Base-by-base conservation (phyloP, 208 protist species). In the Tritrichomonas foetus region DNA sequence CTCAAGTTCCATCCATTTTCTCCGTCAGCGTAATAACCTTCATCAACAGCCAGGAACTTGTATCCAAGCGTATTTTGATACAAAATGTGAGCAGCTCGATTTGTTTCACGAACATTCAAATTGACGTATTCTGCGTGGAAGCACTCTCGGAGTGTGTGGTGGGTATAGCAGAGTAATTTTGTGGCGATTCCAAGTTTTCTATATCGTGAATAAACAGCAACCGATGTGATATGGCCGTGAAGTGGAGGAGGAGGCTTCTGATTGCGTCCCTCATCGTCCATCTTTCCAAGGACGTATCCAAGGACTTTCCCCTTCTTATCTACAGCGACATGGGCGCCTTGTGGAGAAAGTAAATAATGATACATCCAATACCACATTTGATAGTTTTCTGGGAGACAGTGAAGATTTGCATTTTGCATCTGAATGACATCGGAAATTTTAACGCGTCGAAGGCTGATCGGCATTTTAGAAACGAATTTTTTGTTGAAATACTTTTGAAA, bases 301-400 rank as follows among this genome's bases (percentile, higher is more conserved):
- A 89, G 47, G 2, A 89, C 25, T n/a, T 89, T 44, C 33, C 47
- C 47, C 39, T 39, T 3, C 8, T 20, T 44, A 57, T 89, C 44
- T 16, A 89, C 78, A 27, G 78, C 78, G 30, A 44, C 44, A 89
- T 89, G 78, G 13, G 78, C 44, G 33, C n/a, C 33, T 53, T 44
- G 41, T 57, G 78, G 78, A 61, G 44, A 57, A 9, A 89, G 33
- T 57, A 89, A 57, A 39, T 89, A 57, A 33, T 89, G 78, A 50
- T 89, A 89, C 9, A 89, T 44, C 78, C 78, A 89, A 89, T 57
- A 89, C 78, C 78, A 89, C 78, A 89, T 89, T 22, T 89, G 78
- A 50, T 89, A 89, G 30, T 89, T 89, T 36, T 89, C 78, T 13
- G 78, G 27, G 2, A 89, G 47, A 33, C 78, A 89, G 20, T 44